Evolutionary conservation across 176 grass and related monocot species (phyloP).

Genomic region (Carex kokanica): DNA sequence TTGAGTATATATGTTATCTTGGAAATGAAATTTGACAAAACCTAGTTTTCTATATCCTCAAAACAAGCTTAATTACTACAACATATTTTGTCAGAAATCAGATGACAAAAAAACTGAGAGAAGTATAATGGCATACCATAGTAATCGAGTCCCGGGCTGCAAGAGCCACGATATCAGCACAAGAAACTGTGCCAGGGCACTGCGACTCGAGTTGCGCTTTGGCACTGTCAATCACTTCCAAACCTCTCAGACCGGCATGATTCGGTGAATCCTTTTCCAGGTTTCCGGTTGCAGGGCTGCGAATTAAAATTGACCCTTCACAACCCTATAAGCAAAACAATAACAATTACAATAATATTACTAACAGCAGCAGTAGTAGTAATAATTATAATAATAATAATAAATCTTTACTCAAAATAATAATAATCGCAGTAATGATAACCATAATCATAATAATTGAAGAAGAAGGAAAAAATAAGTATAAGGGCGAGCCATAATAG

Average conservation of each 20-base stretch:
- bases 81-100: not conserved
- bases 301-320: slow-evolving; percentile 73
- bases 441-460: not conserved
- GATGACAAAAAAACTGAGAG: not conserved
- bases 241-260: slow-evolving; percentile 71
- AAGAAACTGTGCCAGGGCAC: slow-evolving; percentile 80
- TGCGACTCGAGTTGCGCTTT: slow-evolving; percentile 54
- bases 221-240: slow-evolving; percentile 55
- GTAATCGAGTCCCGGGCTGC: slow-evolving; percentile 59
- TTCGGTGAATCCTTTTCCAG: slow-evolving; percentile 56
- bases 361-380: not conserved
- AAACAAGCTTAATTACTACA: not conserved
- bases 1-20: not conserved
- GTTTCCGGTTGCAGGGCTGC: slow-evolving; percentile 15
- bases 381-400: not conserved
- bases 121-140: slow-evolving; percentile 23
- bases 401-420: no score
- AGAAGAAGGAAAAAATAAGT: not conserved
- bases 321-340: slow-evolving; percentile 41
- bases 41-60: not conserved
- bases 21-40: not conserved
- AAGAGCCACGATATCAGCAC: slow-evolving; percentile 68
- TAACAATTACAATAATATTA: no score
- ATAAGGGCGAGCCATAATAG: not conserved
- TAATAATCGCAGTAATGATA: not conserved